Base-by-base conservation (phyloP, 1,284 basidiomycete genomes). In the Cystobasidiaceae sp. region DNA sequence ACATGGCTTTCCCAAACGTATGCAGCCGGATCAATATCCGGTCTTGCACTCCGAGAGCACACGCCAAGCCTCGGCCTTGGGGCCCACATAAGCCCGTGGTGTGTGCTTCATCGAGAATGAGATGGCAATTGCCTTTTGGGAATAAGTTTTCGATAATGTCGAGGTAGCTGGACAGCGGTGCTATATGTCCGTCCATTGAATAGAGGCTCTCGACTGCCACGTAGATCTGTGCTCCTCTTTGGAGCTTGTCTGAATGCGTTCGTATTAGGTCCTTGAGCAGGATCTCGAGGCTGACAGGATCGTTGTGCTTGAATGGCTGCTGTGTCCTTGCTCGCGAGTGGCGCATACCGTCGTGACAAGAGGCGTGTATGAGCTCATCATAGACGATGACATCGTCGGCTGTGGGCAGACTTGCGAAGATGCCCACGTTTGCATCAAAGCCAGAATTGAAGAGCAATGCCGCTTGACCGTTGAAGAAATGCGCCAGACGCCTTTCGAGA, bases 161-260 rank as follows among this genome's bases (percentile, higher is more conserved):
- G 15, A 85, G 81, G 60, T 96, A 85, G 34, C 83, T 81, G 5
- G 69, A 68, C 15, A 97, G 79, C 0, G 91, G 90, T 1, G 89
- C 84, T 66, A 93, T 82, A 50, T 92, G 93, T 17, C 93, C 93
- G 72, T 97, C 93, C 93, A 97, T 97, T 67, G 88, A 90, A 74
- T 97, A 97, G 61, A 97, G 77, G 45, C 85, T 86, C 79, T 97
- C 93, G 17, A 96, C 84, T 0, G 89, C 86, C n/a, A 97, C 74
- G 70, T 67, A 79, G 78, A 77, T 76, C 78, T 76, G 82, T 71
- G 45, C 69, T 59, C 45, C 58, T 68, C 69, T 30, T 60, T 43
- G 17, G 5, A 37, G 17, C 68, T 70, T 5, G 33, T 37, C 37
- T 6, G 33, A 21, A 27, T 15, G 34, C 39, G 17, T 19, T 68